These are phyloP conservation scores for Tricladium varicosporioides DNA, from an alignment of 2,329 filamentous ascomycete genomes.

Conservation along the genomic window DNA sequence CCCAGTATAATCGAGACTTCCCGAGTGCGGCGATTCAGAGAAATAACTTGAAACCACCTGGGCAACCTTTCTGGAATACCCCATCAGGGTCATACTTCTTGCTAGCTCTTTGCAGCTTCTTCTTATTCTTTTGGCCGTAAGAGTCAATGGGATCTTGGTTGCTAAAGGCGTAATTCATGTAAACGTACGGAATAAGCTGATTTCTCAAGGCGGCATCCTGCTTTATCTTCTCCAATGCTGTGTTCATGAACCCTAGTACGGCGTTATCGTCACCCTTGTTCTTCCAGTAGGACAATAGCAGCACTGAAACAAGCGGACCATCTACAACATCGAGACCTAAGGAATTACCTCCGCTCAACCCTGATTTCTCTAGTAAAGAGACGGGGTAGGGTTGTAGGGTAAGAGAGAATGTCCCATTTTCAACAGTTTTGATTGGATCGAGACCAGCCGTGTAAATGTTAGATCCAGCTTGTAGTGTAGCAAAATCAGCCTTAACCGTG, in stretches of 20 bases:
- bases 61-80: constrained; percentile 36
- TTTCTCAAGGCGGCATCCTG: neutral
- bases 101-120: constrained; percentile 31
- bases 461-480: constrained; percentile 7
- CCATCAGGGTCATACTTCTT: constrained; percentile 38
- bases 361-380: neutral
- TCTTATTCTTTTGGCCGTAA: constrained; percentile 41
- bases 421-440: neutral
- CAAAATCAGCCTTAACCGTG: constrained; percentile 3
- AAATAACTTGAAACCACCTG: constrained; percentile 30
- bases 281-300: neutral
- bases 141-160: constrained; percentile 40
- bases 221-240: constrained; percentile 1
- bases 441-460: constrained; percentile 3
- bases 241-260: neutral
- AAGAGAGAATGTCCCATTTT: neutral
- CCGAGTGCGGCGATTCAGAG: neutral
- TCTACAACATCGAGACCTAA: neutral
- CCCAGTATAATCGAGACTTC: neutral
- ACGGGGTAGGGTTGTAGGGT: neutral
- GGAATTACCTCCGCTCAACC: neutral
- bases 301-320: constrained; percentile 1
- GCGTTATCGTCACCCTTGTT: neutral
- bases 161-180: constrained; percentile 45
- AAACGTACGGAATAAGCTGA: constrained; percentile 18